These are phyloP conservation scores for Aspergillus cavernicola DNA, from an alignment of 495 filamentous ascomycete species.

Conservation along the genomic window DNA sequence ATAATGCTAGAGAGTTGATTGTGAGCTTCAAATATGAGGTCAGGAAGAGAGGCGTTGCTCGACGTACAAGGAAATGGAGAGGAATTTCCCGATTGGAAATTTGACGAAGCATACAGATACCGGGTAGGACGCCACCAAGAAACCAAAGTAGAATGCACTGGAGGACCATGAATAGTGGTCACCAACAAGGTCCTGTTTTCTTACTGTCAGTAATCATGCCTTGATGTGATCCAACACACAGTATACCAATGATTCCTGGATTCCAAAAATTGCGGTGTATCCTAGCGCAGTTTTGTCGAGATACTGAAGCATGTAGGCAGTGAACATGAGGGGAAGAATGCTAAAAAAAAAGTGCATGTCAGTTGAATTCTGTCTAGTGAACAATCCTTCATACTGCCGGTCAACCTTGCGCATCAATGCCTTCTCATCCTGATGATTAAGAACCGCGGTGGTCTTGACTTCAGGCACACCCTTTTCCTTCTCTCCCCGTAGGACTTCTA, in stretches of 20 bases:
- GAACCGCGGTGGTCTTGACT: too few species aligned
- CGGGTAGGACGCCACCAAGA: slow-evolving; percentile 26
- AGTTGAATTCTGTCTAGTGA: not conserved
- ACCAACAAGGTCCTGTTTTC: not conserved
- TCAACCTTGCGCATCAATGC: slow-evolving; percentile 14
- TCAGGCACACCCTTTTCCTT: too few species aligned
- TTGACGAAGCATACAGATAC: slow-evolving; percentile 27
- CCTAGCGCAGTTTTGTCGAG: slow-evolving; percentile 40
- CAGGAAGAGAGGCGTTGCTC: too few species aligned
- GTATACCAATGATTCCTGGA: slow-evolving; percentile 34
- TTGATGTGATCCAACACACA: not conserved
- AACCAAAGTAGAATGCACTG: slow-evolving; percentile 26
- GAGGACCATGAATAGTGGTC: slow-evolving; percentile 45
- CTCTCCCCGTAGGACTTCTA: too few species aligned
- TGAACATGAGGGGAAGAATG: slow-evolving; percentile 16
- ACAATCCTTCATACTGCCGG: slow-evolving; percentile 10
- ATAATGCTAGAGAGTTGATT: slow-evolving; percentile 11
- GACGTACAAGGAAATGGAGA: not conserved
- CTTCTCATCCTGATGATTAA: too few species aligned
- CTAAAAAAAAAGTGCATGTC: too few species aligned
- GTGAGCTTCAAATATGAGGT: too few species aligned
- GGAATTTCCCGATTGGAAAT: slow-evolving; percentile 15
- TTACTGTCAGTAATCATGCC: too few species aligned
- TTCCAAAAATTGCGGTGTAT: slow-evolving; percentile 49
- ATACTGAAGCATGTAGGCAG: slow-evolving; percentile 17